phyloP scores from a whole-genome alignment of 2,329 filamentous ascomycete species.

The Neonectria neomacrospora region DNA sequence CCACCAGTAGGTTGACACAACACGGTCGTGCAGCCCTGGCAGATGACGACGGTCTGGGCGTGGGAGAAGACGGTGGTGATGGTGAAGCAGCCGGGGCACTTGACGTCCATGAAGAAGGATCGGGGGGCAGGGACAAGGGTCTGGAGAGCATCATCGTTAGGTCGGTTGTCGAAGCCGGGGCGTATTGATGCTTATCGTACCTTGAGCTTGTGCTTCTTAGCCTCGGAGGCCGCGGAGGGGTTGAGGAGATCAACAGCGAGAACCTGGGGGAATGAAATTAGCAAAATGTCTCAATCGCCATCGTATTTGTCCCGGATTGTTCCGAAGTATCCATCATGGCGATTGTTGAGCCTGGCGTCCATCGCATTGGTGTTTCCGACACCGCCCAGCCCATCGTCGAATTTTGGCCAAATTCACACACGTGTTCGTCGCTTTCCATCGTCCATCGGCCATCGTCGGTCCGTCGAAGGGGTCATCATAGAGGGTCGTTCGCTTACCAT shows the following conservation, averaged over 20 bases:
- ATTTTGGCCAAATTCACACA: conserved; percentile 37
- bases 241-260: conserved; percentile 99
- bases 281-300: conserved; percentile 49
- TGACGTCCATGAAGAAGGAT: conserved; percentile 99
- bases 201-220: conserved; percentile 99
- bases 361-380: conserved; percentile 34
- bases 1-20: conserved; percentile 99
- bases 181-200: conserved; percentile 62
- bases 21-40: conserved; percentile 98
- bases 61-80: conserved; percentile 99
- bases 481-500: conserved; percentile 68
- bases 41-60: conserved; percentile 99
- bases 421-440: conserved; percentile 35
- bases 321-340: conserved; percentile 25
- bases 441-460: conserved; percentile 31
- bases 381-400: conserved; percentile 27
- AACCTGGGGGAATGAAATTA: conserved; percentile 76
- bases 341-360: conserved; percentile 30
- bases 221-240: conserved; percentile 96
- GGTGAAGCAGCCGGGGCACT: conserved; percentile 99
- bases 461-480: conserved; percentile 34
- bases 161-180: conserved; percentile 33
- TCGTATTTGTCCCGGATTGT: conserved; percentile 28
- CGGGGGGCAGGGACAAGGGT: conserved; percentile 94
- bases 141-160: conserved; percentile 57